Percentiles rank a stretch among this genome's conserved stretches.
These are phyloP conservation scores for Phalaenopsis aphrodite DNA, from an alignment of 106 monocot species.

Conservation along the genomic window DNA sequence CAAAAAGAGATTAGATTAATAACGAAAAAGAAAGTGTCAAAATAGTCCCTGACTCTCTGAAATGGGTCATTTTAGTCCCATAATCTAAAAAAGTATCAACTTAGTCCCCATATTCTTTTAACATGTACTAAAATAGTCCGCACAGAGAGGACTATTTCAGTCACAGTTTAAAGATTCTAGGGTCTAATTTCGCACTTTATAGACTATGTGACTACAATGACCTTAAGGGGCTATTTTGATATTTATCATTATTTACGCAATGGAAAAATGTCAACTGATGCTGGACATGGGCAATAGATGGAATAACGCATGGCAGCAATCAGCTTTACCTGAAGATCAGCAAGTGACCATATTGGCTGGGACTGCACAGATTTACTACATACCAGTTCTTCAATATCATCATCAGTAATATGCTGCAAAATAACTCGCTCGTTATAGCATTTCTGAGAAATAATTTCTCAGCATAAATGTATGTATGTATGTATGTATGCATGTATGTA, in stretches of 20 bases:
- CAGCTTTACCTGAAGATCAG: conserved; percentile 43
- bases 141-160: too few relatives aligned
- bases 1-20: not conserved
- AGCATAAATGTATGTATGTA: not conserved
- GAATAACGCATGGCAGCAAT: not conserved
- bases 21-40: too few relatives aligned
- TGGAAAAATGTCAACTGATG: not conserved
- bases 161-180: too few relatives aligned
- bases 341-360: conserved; percentile 57
- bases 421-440: not conserved
- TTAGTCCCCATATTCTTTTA: too few relatives aligned
- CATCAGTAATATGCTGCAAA: conserved; percentile 63
- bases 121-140: too few relatives aligned
- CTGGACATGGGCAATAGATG: not conserved
- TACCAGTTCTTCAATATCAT: conserved; percentile 64
- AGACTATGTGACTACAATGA: too few relatives aligned
- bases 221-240: too few relatives aligned
- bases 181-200: too few relatives aligned
- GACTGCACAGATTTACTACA: conserved; percentile 8
- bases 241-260: too few relatives aligned
- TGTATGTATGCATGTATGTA: not conserved
- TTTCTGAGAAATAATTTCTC: not conserved
- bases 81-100: too few relatives aligned
- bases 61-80: too few relatives aligned
- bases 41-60: too few relatives aligned